Evolutionary conservation across 2,329 filamentous ascomycete species (phyloP), one percentile per base, ranked within the genome.

Genomic region (Cladosporium sp.): DNA sequence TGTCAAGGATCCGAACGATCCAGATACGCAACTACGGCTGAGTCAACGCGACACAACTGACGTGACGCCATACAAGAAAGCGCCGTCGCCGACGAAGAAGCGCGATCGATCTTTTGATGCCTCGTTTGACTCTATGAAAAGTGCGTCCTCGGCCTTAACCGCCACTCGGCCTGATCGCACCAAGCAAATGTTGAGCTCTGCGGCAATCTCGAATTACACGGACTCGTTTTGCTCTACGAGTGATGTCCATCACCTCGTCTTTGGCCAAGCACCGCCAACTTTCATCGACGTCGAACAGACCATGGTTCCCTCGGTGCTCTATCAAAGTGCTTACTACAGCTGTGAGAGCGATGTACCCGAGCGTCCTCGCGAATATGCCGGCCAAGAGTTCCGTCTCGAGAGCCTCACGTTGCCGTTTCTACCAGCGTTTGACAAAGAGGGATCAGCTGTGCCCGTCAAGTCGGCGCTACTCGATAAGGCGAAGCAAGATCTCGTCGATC

Each of bases 321-420:
- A 97, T 69, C 91, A 93, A 76, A 89, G 93, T 74, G 89, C 93
- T 0, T 93, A 89, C 73, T 98, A 97, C 75, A 91, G 93, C 71
- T 84, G 91, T 31, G 92, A 96, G 67, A 84, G 83, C 60, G 95
- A 98, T 77, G 90, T 97, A 0, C 93, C 93, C 14, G 84, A 89
- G 46, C 86, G 89, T 62, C 78, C 84, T 35, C 85, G 92, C 62
- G 92, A 97, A 77, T 98, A 97, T 78, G 94, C 91, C 7, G 94
- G 94, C 3, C 88, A 88, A 70, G 91, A 96, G 71, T 97, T 96
- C 75, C 89, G 87, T 66, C 80, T 97, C 7, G 85, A 88, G 72
- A 90, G 93, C 67, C 88, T 85, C 63, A 91, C 90, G 1, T 75
- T 96, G 8, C 91, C 91, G 0, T 97, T 88, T 77, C 85, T 98